Evolutionary conservation across 176 grass and related monocot genomes (phyloP), one percentile per base, ranked within the genome.

Genomic region (Melocanna baccifera): DNA sequence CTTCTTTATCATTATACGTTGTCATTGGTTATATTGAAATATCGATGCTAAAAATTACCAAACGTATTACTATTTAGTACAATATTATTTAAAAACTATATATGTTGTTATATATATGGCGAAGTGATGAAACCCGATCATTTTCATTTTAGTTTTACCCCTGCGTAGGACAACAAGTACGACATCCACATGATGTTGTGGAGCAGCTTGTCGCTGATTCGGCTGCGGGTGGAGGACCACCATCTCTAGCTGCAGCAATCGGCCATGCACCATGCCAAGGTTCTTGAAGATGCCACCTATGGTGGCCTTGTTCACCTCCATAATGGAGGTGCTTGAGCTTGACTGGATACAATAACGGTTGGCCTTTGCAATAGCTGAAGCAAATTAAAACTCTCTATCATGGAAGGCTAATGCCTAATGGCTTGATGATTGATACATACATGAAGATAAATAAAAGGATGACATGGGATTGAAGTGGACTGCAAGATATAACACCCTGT

Each of bases 161-260:
- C n/a, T n/a, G n/a, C 89, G 84, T 83, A 90, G 39, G 88, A 90
- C 39, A 90, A 62, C 7, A 84, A 83, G 84, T 90, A 90, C 67
- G 88, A 84, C 84, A 86, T 90, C 84, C 88, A 90, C 67, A 90
- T 86, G 58, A 46, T 48, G 48, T 84, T 79, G 11, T 78, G 88
- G 79, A 90, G 88, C 0, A 90, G 73, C 15, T 71, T 81, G 84
- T 90, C 88, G 79, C 88, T 83, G 84, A 84, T 86, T 59, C 67
- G 79, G 18, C 80, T 80, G 2, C 76, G 18, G 0, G 84, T 46
- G 4, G 74, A 90, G 85, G 23, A 87, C 89, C 29, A 87, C 89
- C 84, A 69, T 61, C 89, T 90, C 89, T 41, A 87, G 80, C 2
- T 75, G 75, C 59, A 91, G 85, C 41, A 87, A 75, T 39, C 69